Base-by-base conservation (phyloP, 441 rosid species). In the Erysimum cheiri region DNA sequence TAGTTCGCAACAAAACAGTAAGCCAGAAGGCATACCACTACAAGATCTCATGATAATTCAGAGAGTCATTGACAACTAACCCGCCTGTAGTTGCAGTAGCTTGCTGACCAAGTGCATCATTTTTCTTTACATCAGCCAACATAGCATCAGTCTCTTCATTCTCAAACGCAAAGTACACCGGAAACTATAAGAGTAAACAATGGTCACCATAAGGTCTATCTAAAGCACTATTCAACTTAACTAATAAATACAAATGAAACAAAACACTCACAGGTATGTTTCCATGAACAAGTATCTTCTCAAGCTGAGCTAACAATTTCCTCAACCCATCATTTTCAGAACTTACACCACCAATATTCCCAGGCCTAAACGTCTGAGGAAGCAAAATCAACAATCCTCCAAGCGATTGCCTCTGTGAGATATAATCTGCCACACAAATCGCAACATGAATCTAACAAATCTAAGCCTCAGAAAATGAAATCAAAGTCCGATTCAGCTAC, bases 81-180 rank as follows among this genome's bases (percentile, higher is more conserved):
- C 99, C 98, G 80, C 99, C 99, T 9, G 97, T 86, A 28, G 97
- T 95, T 19, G 99, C 97, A 69, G 99, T 86, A 75, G 98, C 99
- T 60, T 92, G 92, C 73, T 87, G 98, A 81, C 99, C 96, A 76
- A 84, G 83, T 24, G 80, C 89, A 79, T 94, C 99, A 85, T 78
- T 86, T 77, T 80, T 88, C 88, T 87, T 86, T 60, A 94, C 85
- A 76, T 87, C 97, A 66, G 91, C 89, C 85, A 92, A 78, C 58
- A 92, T 89, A 67, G 82, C 73, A 64, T 85, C 84, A 70, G 92
- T 85, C 68, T 88, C 89, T 70, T 92, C 96, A 77, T 92, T 80
- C 87, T 94, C 99, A 77, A 88, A 94, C 5, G 97, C 93, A 67
- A 92, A 92, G 85, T 94, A 94, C 41, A 90, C 98, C n/a, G 98